Percentiles rank a stretch among this genome's conserved stretches.
Conservation (phyloP, 176 grass and related monocot species). For the Juncus inflexus region DNA sequence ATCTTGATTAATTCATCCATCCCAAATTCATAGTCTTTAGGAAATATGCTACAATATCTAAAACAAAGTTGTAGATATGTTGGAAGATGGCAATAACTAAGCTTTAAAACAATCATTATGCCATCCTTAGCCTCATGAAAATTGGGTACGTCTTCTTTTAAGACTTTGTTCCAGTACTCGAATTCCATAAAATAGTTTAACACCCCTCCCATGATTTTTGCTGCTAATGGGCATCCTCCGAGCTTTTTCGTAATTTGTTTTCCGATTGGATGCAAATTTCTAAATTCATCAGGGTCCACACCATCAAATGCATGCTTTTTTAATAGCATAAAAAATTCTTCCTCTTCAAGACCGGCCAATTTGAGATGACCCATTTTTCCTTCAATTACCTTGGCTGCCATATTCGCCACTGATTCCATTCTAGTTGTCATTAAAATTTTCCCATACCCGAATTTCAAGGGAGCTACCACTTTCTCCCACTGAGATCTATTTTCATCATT, state of each 20-base stretch:
- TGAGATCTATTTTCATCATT: constrained; percentile 14
- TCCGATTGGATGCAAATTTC: constrained; percentile 11
- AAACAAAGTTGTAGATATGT: constrained; percentile 46
- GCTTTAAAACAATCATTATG: constrained; percentile 28
- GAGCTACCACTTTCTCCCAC: constrained; percentile 41
- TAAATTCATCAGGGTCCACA: constrained; percentile 14
- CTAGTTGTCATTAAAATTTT: constrained; percentile 45
- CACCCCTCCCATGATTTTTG: constrained; percentile 34
- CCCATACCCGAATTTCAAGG: constrained; percentile 13
- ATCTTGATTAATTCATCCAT: constrained; percentile 29
- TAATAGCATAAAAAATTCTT: constrained; percentile 35
- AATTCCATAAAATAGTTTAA: constrained; percentile 9
- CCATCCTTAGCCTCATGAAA: constrained; percentile 19
- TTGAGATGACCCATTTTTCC: constrained; percentile 10
- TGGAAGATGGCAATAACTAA: constrained; percentile 45
- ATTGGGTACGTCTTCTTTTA: constrained; percentile 26
- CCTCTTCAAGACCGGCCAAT: constrained; percentile 27
- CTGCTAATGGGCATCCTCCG: constrained; percentile 46
- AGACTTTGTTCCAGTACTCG: constrained; percentile 31
- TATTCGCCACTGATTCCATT: constrained; percentile 19
- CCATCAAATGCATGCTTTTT: constrained; percentile 26
- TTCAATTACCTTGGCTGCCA: constrained; percentile 6
- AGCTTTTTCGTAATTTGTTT: constrained; percentile 28
- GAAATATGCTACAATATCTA: constrained; percentile 51
- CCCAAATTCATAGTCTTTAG: neutral